Conservation (phyloP, 148 eudicot species). For the Silene uniflora region DNA sequence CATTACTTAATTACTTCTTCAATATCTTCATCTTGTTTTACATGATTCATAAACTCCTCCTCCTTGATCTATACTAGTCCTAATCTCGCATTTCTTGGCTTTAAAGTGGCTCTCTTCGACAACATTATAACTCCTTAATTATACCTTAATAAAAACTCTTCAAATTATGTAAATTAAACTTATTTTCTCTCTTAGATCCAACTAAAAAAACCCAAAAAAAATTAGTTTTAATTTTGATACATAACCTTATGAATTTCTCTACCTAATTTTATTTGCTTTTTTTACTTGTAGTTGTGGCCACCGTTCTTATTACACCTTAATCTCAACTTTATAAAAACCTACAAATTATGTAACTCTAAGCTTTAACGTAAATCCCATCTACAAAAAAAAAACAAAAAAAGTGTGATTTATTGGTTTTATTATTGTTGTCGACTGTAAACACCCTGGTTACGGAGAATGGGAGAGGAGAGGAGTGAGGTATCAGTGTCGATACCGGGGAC, state of each 20-base stretch:
- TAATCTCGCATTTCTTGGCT: background rate
- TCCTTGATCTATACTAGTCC: background rate
- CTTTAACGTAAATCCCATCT: background rate
- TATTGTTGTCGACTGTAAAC: background rate
- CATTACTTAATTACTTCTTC: background rate
- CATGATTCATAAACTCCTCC: background rate
- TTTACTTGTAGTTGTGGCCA: slow-evolving; percentile 30
- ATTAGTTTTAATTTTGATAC: background rate
- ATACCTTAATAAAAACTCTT: slow-evolving; percentile 40
- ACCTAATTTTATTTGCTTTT: slow-evolving; percentile 3
- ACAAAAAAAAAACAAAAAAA: slow-evolving; percentile 36
- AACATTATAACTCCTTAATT: slow-evolving; percentile 35
- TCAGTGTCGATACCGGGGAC: slow-evolving; percentile 37
- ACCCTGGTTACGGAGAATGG: background rate
- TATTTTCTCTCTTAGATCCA: slow-evolving; percentile 5
- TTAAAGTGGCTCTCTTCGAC: slow-evolving; percentile 24
- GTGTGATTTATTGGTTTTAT: background rate
- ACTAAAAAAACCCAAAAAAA: slow-evolving; percentile 27
- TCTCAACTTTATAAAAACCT: slow-evolving; percentile 36
- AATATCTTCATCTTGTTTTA: background rate
- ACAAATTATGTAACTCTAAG: slow-evolving; percentile 36
- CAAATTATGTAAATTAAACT: slow-evolving; percentile 44
- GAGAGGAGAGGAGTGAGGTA: slow-evolving; percentile 29
- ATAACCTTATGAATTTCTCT: slow-evolving; percentile 14
- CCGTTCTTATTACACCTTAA: slow-evolving; percentile 27